A percentile compares a stretch with the other conserved stretches of the same genome.
phyloP scores from a whole-genome alignment of 805 yeast genomes.

The Zygoascus ofunaensis region DNA sequence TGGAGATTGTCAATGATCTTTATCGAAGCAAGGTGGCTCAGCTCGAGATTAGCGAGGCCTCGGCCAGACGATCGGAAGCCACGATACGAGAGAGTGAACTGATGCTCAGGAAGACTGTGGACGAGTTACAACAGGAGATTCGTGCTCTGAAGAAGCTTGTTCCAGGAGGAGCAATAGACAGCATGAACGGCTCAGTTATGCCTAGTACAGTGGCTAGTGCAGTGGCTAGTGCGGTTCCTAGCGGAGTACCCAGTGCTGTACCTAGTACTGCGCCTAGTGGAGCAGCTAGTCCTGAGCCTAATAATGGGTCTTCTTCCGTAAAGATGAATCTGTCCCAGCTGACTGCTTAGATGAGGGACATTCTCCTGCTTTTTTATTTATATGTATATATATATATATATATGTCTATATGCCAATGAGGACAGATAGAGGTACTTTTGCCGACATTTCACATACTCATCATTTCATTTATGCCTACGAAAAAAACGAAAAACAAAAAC shows the following conservation, averaged over 20 bases:
- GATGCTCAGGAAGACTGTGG: conserved; percentile 12
- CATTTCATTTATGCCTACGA: too few species aligned
- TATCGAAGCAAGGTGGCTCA: conserved; percentile 77
- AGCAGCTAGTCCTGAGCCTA: background rate
- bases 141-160: background rate
- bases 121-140: conserved; percentile 11
- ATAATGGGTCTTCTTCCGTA: background rate
- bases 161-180: background rate
- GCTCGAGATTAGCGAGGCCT: conserved; percentile 46
- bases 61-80: conserved; percentile 23
- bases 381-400: too few species aligned
- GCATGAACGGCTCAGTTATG: background rate
- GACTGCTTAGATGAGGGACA: background rate
- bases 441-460: too few species aligned
- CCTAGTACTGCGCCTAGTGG: background rate
- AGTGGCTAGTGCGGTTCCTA: background rate
- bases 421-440: too few species aligned
- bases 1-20: conserved; percentile 83
- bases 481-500: too few species aligned
- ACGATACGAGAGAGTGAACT: conserved; percentile 15
- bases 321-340: background rate
- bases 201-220: background rate
- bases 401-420: too few species aligned
- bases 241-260: background rate
- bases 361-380: background rate